phyloP scores from a whole-genome alignment of 257 asterid genomes.

The Solanum tarijense region DNA sequence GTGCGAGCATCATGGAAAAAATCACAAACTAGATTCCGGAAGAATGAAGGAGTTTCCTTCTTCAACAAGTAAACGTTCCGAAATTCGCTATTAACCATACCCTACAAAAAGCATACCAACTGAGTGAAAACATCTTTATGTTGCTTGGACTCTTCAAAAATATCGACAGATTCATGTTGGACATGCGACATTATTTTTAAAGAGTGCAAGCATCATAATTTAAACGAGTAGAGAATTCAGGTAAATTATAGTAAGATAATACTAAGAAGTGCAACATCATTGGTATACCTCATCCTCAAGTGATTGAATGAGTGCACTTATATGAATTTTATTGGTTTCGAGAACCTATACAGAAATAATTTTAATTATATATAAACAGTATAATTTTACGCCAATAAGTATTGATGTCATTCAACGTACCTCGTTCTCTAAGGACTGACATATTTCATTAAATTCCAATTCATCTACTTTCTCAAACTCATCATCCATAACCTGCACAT shows the following conservation, averaged over 20 bases:
- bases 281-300: not conserved
- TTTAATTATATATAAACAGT: not conserved
- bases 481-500: not conserved
- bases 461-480: not conserved
- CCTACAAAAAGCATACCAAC: conserved; percentile 1
- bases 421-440: not conserved
- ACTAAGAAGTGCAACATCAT: not conserved
- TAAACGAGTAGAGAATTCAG: too few relatives aligned
- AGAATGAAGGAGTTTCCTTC: conserved; percentile 23
- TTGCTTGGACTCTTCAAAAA: too few relatives aligned
- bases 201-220: too few relatives aligned
- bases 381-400: not conserved
- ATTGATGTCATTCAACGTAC: not conserved
- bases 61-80: conserved; percentile 18
- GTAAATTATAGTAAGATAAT: not conserved
- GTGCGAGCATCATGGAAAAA: conserved; percentile 19
- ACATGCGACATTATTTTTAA: not conserved
- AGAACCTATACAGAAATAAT: not conserved
- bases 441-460: not conserved
- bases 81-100: conserved; percentile 25
- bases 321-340: not conserved
- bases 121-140: too few relatives aligned
- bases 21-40: conserved; percentile 20
- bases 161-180: too few relatives aligned
- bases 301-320: not conserved